Evolutionary conservation across 805 yeast genomes (phyloP).

Genomic region (Yamadazyma phyllophila): DNA sequence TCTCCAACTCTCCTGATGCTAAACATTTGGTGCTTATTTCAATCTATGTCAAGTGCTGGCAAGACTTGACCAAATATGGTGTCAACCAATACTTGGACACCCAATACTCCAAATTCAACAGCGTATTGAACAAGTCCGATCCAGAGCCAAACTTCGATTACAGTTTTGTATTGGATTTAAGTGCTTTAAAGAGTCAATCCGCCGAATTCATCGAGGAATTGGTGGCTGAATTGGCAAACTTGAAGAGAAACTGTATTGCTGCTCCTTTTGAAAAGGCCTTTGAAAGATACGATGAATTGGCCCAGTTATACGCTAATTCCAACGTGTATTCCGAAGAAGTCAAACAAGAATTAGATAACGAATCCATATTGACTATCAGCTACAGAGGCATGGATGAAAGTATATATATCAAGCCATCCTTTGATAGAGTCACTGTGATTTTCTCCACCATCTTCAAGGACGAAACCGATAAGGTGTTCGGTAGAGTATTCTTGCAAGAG

Average conservation of each 20-base stretch:
- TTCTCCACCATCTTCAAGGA: conserved; percentile 94
- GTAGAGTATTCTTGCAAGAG: conserved; percentile 87
- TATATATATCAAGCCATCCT: conserved; percentile 85
- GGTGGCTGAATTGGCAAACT: conserved; percentile 63
- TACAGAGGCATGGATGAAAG: conserved; percentile 88
- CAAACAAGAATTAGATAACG: conserved; percentile 44
- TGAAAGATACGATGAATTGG: conserved; percentile 67
- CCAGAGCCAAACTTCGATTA: conserved; percentile 81
- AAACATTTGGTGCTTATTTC: conserved; percentile 66
- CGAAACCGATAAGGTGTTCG: conserved; percentile 91
- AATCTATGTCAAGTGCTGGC: conserved; percentile 72
- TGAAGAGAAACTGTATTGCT: conserved; percentile 85
- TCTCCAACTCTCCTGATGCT: conserved; percentile 75
- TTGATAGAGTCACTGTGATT: conserved; percentile 94
- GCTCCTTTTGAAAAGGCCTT: conserved; percentile 92
- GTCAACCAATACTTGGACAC: conserved; percentile 52
- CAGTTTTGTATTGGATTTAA: conserved; percentile 67
- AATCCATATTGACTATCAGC: conserved; percentile 64
- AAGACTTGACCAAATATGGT: conserved; percentile 68
- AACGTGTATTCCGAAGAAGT: conserved; percentile 45
- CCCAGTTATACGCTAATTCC: conserved; percentile 43
- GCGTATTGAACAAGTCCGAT: conserved; percentile 27
- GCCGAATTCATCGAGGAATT: conserved; percentile 52
- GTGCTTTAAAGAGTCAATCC: conserved; percentile 25
- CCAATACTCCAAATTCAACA: conserved; percentile 42